Base-by-base conservation (phyloP, 2,329 filamentous ascomycete species). In the Lachnellula cervina region DNA sequence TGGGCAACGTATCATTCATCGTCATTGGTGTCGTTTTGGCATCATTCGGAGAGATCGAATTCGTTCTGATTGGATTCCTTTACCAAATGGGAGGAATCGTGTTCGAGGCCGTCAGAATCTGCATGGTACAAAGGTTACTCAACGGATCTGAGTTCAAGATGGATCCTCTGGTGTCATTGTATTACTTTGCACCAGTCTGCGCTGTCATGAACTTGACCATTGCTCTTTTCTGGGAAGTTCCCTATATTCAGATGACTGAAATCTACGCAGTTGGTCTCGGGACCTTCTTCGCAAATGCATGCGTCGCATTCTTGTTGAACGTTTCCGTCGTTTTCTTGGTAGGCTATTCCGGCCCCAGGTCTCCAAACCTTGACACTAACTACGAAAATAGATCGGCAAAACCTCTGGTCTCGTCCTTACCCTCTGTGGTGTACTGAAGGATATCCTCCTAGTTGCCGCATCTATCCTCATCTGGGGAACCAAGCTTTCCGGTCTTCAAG, bases 21-120 rank as follows among this genome's bases (percentile, higher is more conserved):
- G 94, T 97, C 51, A 73, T 97, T 52, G 94, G 94, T 79, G 92
- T 97, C 65, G 79, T 97, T 63, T 90, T 99, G 69, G 94, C 94
- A 49, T 96, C 93, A 1, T 83, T 96, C 61, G 94, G 94, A 68
- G 94, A 99, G 78, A 95, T 99, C 74, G 86, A 92, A 71, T 99
- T 99, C 71, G 88, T 90, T 67, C 77, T 88, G 74, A 79, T 83
- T 62, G 89, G 89, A 61, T 88, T 94, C 74, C 71, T 91, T 61
- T 91, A 84, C 80, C 90, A 94, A 76, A 77, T 88, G 59, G 84
- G 79, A 55, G 89, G 89, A 68, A 87, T 94, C 68, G 71, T 87
- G 67, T 94, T 93, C 69, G 90, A 94, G 75, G 89, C 89, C 54
- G 81, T 90, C 62, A 87, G 89, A 67, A 80, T 94, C 57, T 89